Evolutionary conservation across 495 filamentous ascomycete genomes (phyloP).

Genomic region (Penicillium coprophilum): DNA sequence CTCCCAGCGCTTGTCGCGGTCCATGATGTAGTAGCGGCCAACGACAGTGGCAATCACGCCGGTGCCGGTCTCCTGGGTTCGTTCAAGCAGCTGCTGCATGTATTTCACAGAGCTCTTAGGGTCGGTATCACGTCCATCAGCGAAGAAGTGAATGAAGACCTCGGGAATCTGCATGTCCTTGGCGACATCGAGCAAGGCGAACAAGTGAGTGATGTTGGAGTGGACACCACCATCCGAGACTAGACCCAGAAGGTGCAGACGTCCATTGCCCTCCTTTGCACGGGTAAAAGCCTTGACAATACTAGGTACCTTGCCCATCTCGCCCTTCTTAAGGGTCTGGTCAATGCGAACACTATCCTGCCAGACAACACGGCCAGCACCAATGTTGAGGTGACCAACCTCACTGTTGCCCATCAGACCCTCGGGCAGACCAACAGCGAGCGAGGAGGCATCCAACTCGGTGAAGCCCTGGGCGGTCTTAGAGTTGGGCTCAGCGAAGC

Average conservation of each 20-base stretch:
- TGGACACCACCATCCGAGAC: constrained; percentile 96
- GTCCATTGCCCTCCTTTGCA: constrained; percentile 86
- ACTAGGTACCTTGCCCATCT: constrained; percentile 74
- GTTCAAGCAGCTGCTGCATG: constrained; percentile 78
- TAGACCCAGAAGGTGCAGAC: constrained; percentile 86
- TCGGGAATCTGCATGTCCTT: constrained; percentile 84
- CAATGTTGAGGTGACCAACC: constrained; percentile 97
- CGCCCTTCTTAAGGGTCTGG: constrained; percentile 85
- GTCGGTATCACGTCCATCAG: constrained; percentile 95
- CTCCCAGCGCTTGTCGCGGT: constrained; percentile 99
- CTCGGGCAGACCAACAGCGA: constrained; percentile 93
- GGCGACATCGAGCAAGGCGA: constrained; percentile 80
- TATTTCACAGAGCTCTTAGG: constrained; percentile 86
- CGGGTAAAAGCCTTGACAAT: constrained; percentile 73
- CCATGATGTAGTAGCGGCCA: constrained; percentile 97
- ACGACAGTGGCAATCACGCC: constrained; percentile 92
- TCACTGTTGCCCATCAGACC: constrained; percentile 99
- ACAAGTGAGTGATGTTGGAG: constrained; percentile 89
- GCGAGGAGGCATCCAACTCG: constrained; percentile 90
- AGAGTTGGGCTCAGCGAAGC: constrained; percentile 59
- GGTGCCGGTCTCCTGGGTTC: constrained; percentile 76
- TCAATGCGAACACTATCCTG: constrained; percentile 99
- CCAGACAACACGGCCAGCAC: constrained; percentile 96
- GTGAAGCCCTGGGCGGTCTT: constrained; percentile 76
- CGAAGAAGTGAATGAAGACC: constrained; percentile 98